A percentile compares a stretch with the other conserved stretches of the same genome.
Conservation (phyloP, 176 grass and related monocot genomes). For the Aegilops umbellulata region DNA sequence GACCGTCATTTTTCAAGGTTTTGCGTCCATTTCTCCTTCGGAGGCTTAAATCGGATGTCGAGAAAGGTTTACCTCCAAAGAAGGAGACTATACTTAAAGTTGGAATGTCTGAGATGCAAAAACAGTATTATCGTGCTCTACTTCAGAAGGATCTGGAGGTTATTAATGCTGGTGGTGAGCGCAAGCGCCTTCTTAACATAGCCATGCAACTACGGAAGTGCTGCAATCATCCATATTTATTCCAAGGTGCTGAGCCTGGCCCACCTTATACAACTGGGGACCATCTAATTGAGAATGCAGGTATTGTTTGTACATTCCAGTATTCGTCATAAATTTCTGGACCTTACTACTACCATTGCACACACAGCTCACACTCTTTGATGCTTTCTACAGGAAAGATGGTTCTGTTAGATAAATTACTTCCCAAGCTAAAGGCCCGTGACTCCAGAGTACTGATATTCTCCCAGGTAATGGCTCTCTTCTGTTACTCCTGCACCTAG, state of each 20-base stretch:
- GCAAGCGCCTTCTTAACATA: conserved; percentile 71
- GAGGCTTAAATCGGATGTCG: conserved; percentile 79
- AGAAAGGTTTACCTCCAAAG: conserved; percentile 74
- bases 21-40: conserved; percentile 76
- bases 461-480: conserved; percentile 51
- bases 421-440: conserved; percentile 75
- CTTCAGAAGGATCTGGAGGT: conserved; percentile 82
- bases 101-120: conserved; percentile 83
- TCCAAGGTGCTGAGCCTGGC: conserved; percentile 78
- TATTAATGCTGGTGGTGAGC: conserved; percentile 70
- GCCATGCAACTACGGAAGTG: conserved; percentile 86
- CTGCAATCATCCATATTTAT: conserved; percentile 87
- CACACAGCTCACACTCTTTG: background rate
- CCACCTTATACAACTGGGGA: conserved; percentile 82
- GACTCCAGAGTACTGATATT: conserved; percentile 81
- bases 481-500: background rate
- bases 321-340: background rate
- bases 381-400: conserved; percentile 65
- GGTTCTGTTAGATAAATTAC: conserved; percentile 72
- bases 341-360: background rate
- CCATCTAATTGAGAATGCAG: conserved; percentile 78
- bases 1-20: conserved; percentile 50
- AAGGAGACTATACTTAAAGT: conserved; percentile 86
- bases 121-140: conserved; percentile 72
- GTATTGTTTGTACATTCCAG: conserved; percentile 27